Base-by-base conservation (phyloP, 139 green algal species). In the Raphidocelis subcapitata region DNA sequence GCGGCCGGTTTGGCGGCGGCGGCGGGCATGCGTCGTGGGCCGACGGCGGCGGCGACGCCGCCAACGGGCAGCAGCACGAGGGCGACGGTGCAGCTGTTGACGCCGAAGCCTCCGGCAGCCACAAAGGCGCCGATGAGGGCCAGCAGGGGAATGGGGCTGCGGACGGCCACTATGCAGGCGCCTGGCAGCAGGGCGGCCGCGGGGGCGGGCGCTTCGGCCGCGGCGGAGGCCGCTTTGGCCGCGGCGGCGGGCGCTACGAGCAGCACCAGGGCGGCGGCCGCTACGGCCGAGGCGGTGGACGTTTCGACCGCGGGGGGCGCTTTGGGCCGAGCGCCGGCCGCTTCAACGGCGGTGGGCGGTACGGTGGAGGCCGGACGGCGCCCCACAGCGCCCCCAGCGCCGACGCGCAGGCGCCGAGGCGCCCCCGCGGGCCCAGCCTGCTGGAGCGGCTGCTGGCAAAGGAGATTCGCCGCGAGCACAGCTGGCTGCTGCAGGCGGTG, bases 401-500 rank as follows among this genome's bases (percentile, higher is more conserved):
- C 5, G 20, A 41, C 5, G 14, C 23, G 57, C 21, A 20, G 28
- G 20, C 3, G 4, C 57, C 62, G 14, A 3, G 23, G 1, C 41
- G 20, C n/a, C 51, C 60, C 8, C 24, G 70, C 12, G 16, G 70
- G 23, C 47, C 47, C 21, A 31, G 28, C 1, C 33, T 77, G 70
- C 49, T 77, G n/a, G 60, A 77, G 41, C 26, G 26, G 15, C 52
- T 78, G 72, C 57, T 78, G n/a, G 49, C 52, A 4, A 33, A 20
- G 49, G 72, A 78, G 36, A 64, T 78, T 18, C 46, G 72, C 33
- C 35, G 63, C 8, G 72, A 78, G 36, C 59, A 37, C 35, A 72
- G 62, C 36, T 72, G 72, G 72, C 52, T 78, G 63, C 63, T 78
- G 63, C 72, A 78, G 63, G 72, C 72, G 21, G n/a, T 60, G 24